Conservation (phyloP, 106 monocot genomes). For the Allium fistulosum region DNA sequence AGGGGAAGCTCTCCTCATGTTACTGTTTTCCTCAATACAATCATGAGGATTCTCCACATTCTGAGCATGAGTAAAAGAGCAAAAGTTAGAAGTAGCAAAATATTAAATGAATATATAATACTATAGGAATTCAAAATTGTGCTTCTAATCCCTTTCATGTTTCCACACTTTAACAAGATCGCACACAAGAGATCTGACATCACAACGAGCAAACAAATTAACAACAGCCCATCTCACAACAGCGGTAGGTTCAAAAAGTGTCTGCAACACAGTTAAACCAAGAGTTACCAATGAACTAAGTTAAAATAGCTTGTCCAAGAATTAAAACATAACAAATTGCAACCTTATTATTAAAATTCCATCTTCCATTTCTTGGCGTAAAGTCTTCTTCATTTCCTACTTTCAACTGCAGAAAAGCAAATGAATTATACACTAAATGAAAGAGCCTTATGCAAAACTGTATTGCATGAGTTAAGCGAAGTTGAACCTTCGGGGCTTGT, state of each 20-base stretch:
- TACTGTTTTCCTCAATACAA: slow-evolving; percentile 55
- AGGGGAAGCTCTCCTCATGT: slow-evolving; percentile 42
- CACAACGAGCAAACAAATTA: too few relatives aligned
- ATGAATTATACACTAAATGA: neutral
- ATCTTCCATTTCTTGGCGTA: slow-evolving; percentile 49
- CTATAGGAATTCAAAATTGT: neutral
- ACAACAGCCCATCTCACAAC: too few relatives aligned
- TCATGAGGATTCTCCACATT: slow-evolving; percentile 51
- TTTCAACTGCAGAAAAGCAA: slow-evolving; percentile 44
- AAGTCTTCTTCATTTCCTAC: slow-evolving; percentile 85
- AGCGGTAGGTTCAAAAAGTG: too few relatives aligned
- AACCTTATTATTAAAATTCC: too few relatives aligned
- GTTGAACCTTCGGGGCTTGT: slow-evolving; percentile 62
- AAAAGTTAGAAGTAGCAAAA: too few relatives aligned
- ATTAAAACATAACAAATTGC: too few relatives aligned
- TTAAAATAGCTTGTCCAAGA: too few relatives aligned
- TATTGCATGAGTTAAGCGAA: neutral
- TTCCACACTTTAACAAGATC: slow-evolving; percentile 72
- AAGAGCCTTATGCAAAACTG: neutral
- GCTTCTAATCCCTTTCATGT: slow-evolving; percentile 83
- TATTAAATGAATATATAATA: too few relatives aligned
- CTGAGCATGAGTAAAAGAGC: slow-evolving; percentile 15
- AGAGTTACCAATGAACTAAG: too few relatives aligned
- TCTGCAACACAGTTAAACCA: too few relatives aligned
- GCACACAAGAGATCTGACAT: slow-evolving; percentile 35